Conservation (phyloP, 2,329 filamentous ascomycete species). For the Trichoderma sp. region DNA sequence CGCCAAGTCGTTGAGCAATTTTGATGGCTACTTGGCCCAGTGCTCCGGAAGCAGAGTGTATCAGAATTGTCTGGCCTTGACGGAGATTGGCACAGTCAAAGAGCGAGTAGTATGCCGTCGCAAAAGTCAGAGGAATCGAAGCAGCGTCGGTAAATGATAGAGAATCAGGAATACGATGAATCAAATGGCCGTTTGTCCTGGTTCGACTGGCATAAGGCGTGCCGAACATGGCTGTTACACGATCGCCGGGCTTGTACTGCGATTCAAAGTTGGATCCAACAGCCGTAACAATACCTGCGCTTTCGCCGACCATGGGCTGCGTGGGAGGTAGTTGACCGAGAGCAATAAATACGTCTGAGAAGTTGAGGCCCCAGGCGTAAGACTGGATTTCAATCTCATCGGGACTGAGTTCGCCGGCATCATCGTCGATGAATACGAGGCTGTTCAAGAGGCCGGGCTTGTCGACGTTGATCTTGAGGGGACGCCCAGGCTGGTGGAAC, state of each 20-base stretch:
- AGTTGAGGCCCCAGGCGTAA: slow-evolving; percentile 35
- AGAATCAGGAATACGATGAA: not conserved
- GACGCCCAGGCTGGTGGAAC: not conserved
- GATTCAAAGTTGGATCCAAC: slow-evolving; percentile 32
- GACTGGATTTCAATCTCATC: slow-evolving; percentile 25
- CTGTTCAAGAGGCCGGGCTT: slow-evolving; percentile 26
- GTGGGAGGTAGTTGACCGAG: slow-evolving; percentile 35
- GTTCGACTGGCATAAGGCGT: slow-evolving; percentile 15
- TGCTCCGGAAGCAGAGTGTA: slow-evolving; percentile 30
- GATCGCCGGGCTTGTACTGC: slow-evolving; percentile 27
- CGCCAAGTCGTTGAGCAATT: slow-evolving; percentile 32
- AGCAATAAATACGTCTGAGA: slow-evolving; percentile 40
- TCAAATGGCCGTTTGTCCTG: not conserved
- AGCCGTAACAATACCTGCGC: slow-evolving; percentile 34
- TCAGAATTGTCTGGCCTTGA: slow-evolving; percentile 28
- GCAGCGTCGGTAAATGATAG: slow-evolving; percentile 9
- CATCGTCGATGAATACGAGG: slow-evolving; percentile 25
- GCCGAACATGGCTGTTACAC: not conserved
- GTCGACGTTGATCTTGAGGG: not conserved
- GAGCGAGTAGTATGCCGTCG: slow-evolving; percentile 28
- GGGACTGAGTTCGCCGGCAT: slow-evolving; percentile 20
- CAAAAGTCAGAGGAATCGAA: slow-evolving; percentile 9
- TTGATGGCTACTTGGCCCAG: slow-evolving; percentile 40
- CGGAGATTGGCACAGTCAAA: slow-evolving; percentile 26
- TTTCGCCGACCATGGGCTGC: slow-evolving; percentile 36